These are phyloP conservation scores for Bremia lactucae DNA, from an alignment of 352 stramenopile species.

Conservation along the genomic window DNA sequence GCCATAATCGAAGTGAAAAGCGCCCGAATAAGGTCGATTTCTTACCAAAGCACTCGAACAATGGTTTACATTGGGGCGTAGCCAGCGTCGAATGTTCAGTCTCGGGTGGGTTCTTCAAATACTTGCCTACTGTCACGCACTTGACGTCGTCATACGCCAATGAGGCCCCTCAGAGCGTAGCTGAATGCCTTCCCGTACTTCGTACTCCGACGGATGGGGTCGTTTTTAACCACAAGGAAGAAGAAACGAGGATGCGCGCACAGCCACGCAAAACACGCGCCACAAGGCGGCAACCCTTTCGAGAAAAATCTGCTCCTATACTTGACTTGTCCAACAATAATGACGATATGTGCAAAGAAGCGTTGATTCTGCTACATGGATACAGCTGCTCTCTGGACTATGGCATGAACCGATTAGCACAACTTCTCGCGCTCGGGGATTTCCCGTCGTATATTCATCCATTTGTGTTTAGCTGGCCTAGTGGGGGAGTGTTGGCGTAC, in stretches of 20 bases:
- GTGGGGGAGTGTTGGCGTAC: constrained; percentile 44
- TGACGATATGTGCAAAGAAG: constrained; percentile 33
- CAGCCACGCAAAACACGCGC: constrained; percentile 8
- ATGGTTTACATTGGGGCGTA: constrained; percentile 57
- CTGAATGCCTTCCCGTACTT: constrained; percentile 29
- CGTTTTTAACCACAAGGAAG: constrained; percentile 33
- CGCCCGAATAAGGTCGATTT: constrained; percentile 31
- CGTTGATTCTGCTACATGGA: constrained; percentile 51
- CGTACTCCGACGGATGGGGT: constrained; percentile 39
- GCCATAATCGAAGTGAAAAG: constrained; percentile 37
- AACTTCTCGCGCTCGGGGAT: constrained; percentile 51
- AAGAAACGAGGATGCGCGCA: constrained; percentile 6
- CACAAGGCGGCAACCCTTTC: constrained; percentile 15
- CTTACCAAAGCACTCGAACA: constrained; percentile 32
- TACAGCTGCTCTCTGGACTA: constrained; percentile 70
- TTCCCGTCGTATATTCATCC: constrained; percentile 60
- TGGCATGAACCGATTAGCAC: constrained; percentile 39
- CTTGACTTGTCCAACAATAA: constrained; percentile 10
- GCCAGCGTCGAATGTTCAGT: constrained; percentile 72
- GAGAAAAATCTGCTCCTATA: constrained; percentile 25
- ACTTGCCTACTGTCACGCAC: constrained; percentile 44
- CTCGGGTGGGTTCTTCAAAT: constrained; percentile 61
- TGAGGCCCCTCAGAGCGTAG: constrained; percentile 24
- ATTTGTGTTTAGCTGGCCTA: constrained; percentile 70
- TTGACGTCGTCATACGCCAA: constrained; percentile 31